Evolutionary conservation across 805 yeast species (phyloP), one percentile per base, ranked within the genome.

Genomic region (Pichia nakasei): DNA sequence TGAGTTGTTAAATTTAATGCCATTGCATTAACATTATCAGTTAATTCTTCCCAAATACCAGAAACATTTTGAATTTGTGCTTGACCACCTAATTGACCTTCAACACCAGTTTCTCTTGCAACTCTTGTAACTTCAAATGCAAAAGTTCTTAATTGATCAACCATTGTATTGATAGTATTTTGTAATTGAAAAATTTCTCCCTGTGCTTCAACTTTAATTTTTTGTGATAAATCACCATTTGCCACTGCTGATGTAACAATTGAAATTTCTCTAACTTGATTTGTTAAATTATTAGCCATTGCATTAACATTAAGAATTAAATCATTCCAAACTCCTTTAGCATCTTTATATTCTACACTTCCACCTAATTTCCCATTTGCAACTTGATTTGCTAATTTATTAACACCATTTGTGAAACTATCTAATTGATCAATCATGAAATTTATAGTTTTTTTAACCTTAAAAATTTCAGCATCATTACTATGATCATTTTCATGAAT

Each of bases 341-440:
- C 78, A n/a, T 89, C 91, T 42, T 79, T 81, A 31, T 80, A 81
- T 49, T 81, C 83, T 35, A 91, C 94, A 58, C 84, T 93, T 33
- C 95, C 95, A 52, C 95, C 95, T 35, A 86, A 70, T 50, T 85
- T 85, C 52, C 96, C 96, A 54, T 85, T 84, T 26, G 95, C 91
- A 19, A 86, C 95, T 53, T 86, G 94, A 17, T 89, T 85, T 33
- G 95, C 93, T 22, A 86, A 85, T 47, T 85, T 78, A 32, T 88
- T 82, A 35, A 85, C 93, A 60, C 85, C 93, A 43, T 73, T 72
- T 26, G 93, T 87, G 61, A 84, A 85, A 12, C 85, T 76, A 59
- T 82, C 89, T 48, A 84, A 69, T 62, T 85, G 94, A 56, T 82
- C 87, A 85, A 85, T 83, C 95, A 86, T 86, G 20, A 85, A 76